Conservation (phyloP, 768 basidiomycete species). For the Suillus tomentosus region DNA sequence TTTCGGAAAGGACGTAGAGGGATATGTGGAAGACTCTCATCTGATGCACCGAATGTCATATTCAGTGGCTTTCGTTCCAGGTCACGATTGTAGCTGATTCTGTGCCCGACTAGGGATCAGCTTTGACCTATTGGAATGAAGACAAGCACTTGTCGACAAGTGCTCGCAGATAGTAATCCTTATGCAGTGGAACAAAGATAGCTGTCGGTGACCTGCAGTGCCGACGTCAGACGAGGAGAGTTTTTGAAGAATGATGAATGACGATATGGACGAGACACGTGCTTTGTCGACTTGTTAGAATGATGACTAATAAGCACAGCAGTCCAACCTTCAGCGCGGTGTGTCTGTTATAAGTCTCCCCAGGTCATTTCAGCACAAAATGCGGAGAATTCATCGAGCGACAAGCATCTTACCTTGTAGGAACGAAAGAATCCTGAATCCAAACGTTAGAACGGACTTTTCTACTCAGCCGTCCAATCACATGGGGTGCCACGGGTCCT, state of each 20-base stretch:
- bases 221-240: slow-evolving; percentile 16
- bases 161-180: not conserved
- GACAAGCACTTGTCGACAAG: not conserved
- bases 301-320: slow-evolving; percentile 38
- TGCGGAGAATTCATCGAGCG: slow-evolving; percentile 14
- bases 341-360: not conserved
- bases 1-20: slow-evolving; percentile 95
- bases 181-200: not conserved
- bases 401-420: slow-evolving; percentile 7
- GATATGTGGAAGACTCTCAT: slow-evolving; percentile 79
- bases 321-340: not conserved
- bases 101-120: not conserved
- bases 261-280: slow-evolving; percentile 40
- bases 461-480: slow-evolving; percentile 25
- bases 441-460: slow-evolving; percentile 26
- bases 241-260: slow-evolving; percentile 37
- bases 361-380: not conserved
- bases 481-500: slow-evolving; percentile 37
- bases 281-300: slow-evolving; percentile 21
- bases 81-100: slow-evolving; percentile 11
- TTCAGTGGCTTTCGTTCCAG: slow-evolving; percentile 39
- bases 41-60: slow-evolving; percentile 46
- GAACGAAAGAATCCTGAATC: slow-evolving; percentile 15
- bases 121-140: not conserved
- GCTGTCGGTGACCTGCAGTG: not conserved